A percentile compares a stretch with the other conserved stretches of the same genome.
phyloP scores from a whole-genome alignment of 2,329 filamentous ascomycete genomes.

The Aureobasidium sp. region DNA sequence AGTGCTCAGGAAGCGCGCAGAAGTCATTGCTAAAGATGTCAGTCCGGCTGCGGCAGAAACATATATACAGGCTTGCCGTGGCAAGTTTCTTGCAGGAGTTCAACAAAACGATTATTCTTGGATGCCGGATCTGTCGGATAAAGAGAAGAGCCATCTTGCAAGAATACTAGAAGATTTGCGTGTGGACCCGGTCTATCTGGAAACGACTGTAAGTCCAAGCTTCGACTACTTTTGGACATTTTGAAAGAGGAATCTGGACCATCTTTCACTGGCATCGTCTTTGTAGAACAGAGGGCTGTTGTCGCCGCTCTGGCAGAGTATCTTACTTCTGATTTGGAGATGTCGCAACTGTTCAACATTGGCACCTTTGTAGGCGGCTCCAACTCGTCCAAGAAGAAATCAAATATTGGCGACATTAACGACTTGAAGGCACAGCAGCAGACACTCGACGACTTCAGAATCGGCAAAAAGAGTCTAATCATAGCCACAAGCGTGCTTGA shows the following conservation, averaged over 20 bases:
- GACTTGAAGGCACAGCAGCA: slow-evolving; percentile 42
- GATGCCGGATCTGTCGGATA: slow-evolving; percentile 27
- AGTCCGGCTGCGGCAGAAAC: slow-evolving; percentile 32
- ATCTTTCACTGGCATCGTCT: slow-evolving; percentile 38
- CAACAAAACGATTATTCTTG: slow-evolving; percentile 21
- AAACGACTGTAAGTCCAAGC: slow-evolving; percentile 19
- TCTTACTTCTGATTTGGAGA: slow-evolving; percentile 24
- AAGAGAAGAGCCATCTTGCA: slow-evolving; percentile 29
- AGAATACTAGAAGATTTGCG: slow-evolving; percentile 18
- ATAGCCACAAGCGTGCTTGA: slow-evolving; percentile 53
- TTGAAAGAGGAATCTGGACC: slow-evolving; percentile 29
- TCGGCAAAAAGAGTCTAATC: slow-evolving; percentile 50
- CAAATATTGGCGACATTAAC: slow-evolving; percentile 44
- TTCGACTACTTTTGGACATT: slow-evolving; percentile 27
- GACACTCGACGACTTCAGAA: slow-evolving; percentile 48
- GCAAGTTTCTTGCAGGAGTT: slow-evolving; percentile 23
- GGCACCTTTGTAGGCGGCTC: slow-evolving; percentile 50
- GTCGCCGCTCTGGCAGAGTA: slow-evolving; percentile 37
- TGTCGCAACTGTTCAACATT: slow-evolving; percentile 28
- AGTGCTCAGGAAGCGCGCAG: slow-evolving; percentile 28
- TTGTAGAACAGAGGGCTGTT: slow-evolving; percentile 40
- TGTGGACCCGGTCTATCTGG: background rate
- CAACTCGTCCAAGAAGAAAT: slow-evolving; percentile 35
- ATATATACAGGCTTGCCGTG: slow-evolving; percentile 34
- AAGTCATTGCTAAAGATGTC: slow-evolving; percentile 32